phyloP scores from a whole-genome alignment of 176 grass and related monocot genomes.

The Metroxylon sagu region DNA sequence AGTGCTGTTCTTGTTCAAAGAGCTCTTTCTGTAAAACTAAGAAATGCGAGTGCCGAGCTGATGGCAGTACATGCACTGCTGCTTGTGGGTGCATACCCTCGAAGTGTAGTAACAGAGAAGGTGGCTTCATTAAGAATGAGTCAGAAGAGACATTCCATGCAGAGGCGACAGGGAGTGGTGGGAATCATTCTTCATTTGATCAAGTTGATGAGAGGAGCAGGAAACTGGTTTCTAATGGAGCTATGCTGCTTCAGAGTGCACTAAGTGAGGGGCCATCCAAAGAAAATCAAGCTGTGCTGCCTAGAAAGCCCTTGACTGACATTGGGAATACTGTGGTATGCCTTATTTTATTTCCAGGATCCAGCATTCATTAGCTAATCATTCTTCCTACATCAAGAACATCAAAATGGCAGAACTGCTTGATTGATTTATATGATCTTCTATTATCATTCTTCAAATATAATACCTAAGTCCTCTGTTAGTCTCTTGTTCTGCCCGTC shows the following conservation, averaged over 20 bases:
- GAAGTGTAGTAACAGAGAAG: constrained; percentile 67
- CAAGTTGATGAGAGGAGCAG: constrained; percentile 18
- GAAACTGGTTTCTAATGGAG: constrained; percentile 39
- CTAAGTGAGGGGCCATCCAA: constrained; percentile 22
- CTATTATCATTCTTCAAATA: no score
- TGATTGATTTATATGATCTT: no score
- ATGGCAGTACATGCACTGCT: constrained; percentile 31
- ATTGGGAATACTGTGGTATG: constrained; percentile 56
- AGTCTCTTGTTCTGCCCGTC: no score
- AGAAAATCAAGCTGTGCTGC: constrained; percentile 15
- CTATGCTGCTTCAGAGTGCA: constrained; percentile 46
- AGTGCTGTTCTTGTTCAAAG: constrained; percentile 59
- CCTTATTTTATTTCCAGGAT: constrained; percentile 1
- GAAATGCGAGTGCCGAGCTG: constrained; percentile 64
- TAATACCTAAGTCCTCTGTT: no score
- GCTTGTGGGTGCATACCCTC: constrained; percentile 47
- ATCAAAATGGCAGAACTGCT: no score
- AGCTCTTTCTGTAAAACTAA: constrained; percentile 65
- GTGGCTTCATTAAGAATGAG: constrained; percentile 14
- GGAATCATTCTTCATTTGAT: constrained; percentile 30
- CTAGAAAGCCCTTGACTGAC: constrained; percentile 53
- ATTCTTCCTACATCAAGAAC: no score
- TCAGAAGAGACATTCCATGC: constrained; percentile 12
- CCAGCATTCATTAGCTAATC: no score
- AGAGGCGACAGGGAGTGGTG: constrained; percentile 9